Evolutionary conservation across 192 early-diverging fungal genomes (phyloP), one percentile per base, ranked within the genome.

Genomic region (Linnemannia exigua): DNA sequence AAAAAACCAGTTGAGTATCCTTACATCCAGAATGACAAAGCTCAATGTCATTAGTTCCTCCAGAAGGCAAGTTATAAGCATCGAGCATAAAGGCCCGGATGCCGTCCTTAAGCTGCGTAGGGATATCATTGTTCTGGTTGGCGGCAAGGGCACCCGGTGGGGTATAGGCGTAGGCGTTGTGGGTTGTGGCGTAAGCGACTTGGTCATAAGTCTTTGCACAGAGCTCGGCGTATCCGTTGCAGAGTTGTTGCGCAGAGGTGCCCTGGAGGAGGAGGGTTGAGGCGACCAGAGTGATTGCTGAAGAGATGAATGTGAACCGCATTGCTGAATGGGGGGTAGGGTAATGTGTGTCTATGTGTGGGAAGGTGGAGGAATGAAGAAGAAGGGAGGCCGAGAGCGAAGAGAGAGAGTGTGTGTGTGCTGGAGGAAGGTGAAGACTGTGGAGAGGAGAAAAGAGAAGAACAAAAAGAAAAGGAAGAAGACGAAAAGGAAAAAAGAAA

Each of bases 81-180:
- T 94, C 95, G 48, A 97, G 89, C 90, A 94, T 94, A 67, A 97
- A 90, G 11, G 88, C 93, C 8, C 96, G 89, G 58, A 97, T 86
- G 31, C 96, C 96, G 70, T 94, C 93, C 48, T 89, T 85, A 12
- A 97, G 89, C 87, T 97, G 96, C 16, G 86, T 85, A 25, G 74
- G 72, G 46, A 96, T 93, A 37, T 90, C 76, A 70, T 89, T 89
- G 79, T 93, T 80, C 80, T 96, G 95, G 82, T 95, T 96, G 19
- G 93, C 92, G 20, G 92, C 91, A 15, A 92, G 87, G 37, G 91
- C 88, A 20, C 85, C 89, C 78, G 90, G 87, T 19, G 88, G 89
- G 33, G 88, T 79, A 37, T 70, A 87, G 36, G 93, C 90, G 82
- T 89, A 95, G 2, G 95, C 91, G 79, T 96, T 96, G 88, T 97